These are phyloP conservation scores for Tuber calosporum DNA, from an alignment of 495 filamentous ascomycete species.

Conservation along the genomic window DNA sequence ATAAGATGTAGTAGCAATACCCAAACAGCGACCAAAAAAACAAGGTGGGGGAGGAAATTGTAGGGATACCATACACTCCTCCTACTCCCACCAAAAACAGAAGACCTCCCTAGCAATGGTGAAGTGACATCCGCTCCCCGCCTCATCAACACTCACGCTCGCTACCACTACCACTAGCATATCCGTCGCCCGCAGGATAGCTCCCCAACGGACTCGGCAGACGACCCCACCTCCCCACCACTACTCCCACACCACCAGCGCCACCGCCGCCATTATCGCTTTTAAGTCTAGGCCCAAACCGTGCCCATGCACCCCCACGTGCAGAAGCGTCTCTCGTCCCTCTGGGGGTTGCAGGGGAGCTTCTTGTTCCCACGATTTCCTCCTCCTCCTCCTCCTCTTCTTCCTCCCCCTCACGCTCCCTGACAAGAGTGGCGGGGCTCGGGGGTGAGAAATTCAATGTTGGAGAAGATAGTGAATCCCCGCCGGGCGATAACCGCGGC, in stretches of 20 bases:
- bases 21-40: neutral
- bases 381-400: conserved; percentile 7
- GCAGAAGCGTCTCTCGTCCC: conserved; percentile 12
- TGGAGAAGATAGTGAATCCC: conserved; percentile 13
- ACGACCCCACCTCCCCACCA: conserved; percentile 20
- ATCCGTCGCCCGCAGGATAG: neutral
- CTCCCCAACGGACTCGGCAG: conserved; percentile 36
- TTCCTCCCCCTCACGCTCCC: too few relatives aligned
- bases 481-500: conserved; percentile 5
- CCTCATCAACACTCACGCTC: neutral
- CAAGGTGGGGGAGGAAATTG: too few relatives aligned
- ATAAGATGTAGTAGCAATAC: neutral
- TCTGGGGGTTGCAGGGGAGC: conserved; percentile 32
- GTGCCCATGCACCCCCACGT: conserved; percentile 12
- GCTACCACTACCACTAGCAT: neutral
- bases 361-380: conserved; percentile 12
- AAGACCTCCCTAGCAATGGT: neutral
- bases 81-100: neutral
- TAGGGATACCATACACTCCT: too few relatives aligned
- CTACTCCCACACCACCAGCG: neutral
- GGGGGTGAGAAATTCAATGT: conserved; percentile 15
- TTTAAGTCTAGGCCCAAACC: conserved; percentile 34
- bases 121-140: neutral
- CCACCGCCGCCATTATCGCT: conserved; percentile 10
- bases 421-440: conserved; percentile 9